Conservation (phyloP, 495 filamentous ascomycete species). For the Collariella sp. region DNA sequence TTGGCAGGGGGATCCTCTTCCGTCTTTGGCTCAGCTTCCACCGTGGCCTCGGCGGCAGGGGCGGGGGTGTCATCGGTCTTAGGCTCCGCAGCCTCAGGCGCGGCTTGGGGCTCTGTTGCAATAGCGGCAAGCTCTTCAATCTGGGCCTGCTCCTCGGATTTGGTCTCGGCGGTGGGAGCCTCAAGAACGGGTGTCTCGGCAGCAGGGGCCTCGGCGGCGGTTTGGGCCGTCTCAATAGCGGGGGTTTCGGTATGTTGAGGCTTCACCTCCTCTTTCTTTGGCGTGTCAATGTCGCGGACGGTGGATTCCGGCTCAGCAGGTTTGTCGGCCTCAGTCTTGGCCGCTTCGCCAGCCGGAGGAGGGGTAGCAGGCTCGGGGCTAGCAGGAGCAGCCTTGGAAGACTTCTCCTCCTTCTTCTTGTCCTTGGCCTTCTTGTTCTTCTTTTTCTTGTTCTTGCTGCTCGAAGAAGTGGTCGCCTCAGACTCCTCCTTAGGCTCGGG, state of each 20-base stretch:
- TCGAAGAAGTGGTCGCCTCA: slow-evolving; percentile 2
- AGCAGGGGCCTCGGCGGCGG: too few species aligned
- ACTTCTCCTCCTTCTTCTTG: slow-evolving; percentile 17
- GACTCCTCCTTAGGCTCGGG: slow-evolving; percentile 12
- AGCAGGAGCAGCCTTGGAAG: slow-evolving; percentile 2
- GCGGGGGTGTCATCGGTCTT: too few species aligned
- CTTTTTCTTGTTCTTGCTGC: slow-evolving; percentile 20
- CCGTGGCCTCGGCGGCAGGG: slow-evolving; percentile 4
- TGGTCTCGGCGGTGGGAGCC: too few species aligned
- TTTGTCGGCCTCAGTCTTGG: slow-evolving; percentile 10
- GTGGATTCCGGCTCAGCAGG: slow-evolving; percentile 4
- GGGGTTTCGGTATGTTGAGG: slow-evolving; percentile 1
- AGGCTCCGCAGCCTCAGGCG: too few species aligned
- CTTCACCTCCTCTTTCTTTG: slow-evolving; percentile 3
- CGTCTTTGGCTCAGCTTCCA: slow-evolving; percentile 9
- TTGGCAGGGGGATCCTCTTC: not conserved
- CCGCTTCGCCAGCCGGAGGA: not conserved
- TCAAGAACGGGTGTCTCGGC: too few species aligned
- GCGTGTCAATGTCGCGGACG: not conserved
- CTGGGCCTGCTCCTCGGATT: too few species aligned
- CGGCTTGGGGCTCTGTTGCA: too few species aligned
- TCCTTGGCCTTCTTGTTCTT: slow-evolving; percentile 22
- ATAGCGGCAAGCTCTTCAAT: too few species aligned
- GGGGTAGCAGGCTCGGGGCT: slow-evolving; percentile 7
- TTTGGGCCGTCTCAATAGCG: too few species aligned